Conservation (phyloP, 352 stramenopile species). For the Blastocystis hominis region DNA sequence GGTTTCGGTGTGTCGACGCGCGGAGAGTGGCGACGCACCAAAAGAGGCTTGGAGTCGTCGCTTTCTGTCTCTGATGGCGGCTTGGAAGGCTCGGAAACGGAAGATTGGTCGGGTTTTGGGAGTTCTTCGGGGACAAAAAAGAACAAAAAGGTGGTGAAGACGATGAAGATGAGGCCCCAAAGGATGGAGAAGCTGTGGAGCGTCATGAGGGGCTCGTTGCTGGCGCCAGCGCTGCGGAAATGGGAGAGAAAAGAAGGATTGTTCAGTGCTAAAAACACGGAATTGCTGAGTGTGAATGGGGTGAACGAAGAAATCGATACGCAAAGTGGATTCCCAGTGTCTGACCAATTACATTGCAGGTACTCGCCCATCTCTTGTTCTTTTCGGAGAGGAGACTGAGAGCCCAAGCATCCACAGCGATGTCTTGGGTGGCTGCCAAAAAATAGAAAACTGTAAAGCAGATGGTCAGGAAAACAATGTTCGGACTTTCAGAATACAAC, state of each 20-base stretch:
- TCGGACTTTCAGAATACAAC: constrained; percentile 65
- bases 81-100: background rate
- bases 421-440: constrained; percentile 77
- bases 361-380: constrained; percentile 76
- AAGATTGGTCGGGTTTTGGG: background rate
- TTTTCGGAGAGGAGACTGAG: constrained; percentile 77
- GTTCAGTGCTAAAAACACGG: constrained; percentile 75
- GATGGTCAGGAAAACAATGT: constrained; percentile 73
- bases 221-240: constrained; percentile 65
- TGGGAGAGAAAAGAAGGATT: constrained; percentile 71
- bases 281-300: constrained; percentile 58
- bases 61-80: background rate
- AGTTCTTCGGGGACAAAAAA: constrained; percentile 64
- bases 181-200: constrained; percentile 74
- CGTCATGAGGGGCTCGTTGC: constrained; percentile 64
- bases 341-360: constrained; percentile 77
- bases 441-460: constrained; percentile 81
- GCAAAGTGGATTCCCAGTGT: constrained; percentile 66
- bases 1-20: background rate
- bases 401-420: constrained; percentile 77
- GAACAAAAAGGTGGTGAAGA: constrained; percentile 74
- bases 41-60: background rate
- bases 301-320: background rate
- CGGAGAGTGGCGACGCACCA: constrained; percentile 3
- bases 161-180: constrained; percentile 76